Evolutionary conservation across 208 protist genomes (phyloP), one percentile per base, ranked within the genome.

Genomic region (Borovskyia barvae): DNA sequence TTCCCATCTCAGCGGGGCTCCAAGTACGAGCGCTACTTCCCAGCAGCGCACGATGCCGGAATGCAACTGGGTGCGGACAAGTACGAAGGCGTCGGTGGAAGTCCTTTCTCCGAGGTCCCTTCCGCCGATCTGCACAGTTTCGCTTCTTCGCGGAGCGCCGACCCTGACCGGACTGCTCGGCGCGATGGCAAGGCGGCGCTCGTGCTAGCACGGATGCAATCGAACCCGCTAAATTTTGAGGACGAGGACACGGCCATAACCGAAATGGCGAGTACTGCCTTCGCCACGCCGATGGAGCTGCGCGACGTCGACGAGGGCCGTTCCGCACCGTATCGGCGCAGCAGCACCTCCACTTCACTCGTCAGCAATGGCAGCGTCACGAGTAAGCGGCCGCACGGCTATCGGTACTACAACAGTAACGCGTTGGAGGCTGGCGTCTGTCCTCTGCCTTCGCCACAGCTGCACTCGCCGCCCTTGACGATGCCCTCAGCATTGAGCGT

Each of bases 371-470:
- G 62, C 25, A 68, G 62, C 52, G 60, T 68, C 52, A 41, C 5
- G 36, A 68, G 62, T 36, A 19, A 45, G 62, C 62, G 35, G 24
- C 19, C 62, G 17, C 62, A 68, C 45, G 62, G 52, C 14, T 68
- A 68, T 53, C 19, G 20, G 15, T 68, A 60, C 45, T 68, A 68
- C 36, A 68, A 68, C 52, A 68, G 62, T 37, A 68, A 11, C 45
- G 25, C 36, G 19, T 19, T 32, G 1, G 28, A 30, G 12, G 5
- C 20, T 14, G 52, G 33, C 35, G 17, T 11, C 24, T 17, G 5
- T 9, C 25, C 30, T 3, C 14, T 30, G 20, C 24, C 36, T 32
- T 14, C 33, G 33, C 14, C 32, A 35, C 2, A 26, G 4, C n/a
- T n/a, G n/a, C n/a, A n/a, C n/a, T n/a, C n/a, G n/a, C n/a, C n/a